Base-by-base conservation (phyloP, 208 protist species). In the Crithidia mellificae region DNA sequence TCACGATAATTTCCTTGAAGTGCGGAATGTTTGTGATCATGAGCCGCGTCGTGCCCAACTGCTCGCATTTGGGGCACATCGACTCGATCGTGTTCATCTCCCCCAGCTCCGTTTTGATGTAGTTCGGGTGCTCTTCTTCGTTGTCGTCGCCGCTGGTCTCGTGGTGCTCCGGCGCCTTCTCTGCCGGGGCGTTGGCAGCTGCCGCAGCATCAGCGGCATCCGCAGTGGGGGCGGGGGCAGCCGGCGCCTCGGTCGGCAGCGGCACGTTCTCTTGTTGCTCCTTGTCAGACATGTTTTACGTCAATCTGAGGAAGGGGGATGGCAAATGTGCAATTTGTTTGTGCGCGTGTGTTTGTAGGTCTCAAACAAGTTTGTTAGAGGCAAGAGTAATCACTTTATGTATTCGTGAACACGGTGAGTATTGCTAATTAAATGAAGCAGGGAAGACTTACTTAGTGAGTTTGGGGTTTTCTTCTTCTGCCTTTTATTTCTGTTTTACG, bases 1-100 rank as follows among this genome's bases (percentile, higher is more conserved):
- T 94, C 36, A 98, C 83, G 63, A 98, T 95, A 25, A 97, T 68
- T 75, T 98, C 82, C 64, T 92, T 92, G 66, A 98, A 98, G 68
- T 95, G 89, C 19, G 94, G 94, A 50, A 98, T 95, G 12, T 80
- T 87, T 19, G 91, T 96, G 58, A 98, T 93, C 83, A 98, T 94
- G 29, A 98, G 74, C 15, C 89, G 81, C 39, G 94, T 98, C 14
- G 75, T 91, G 32, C 94, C 94, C 22, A 81, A 96, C 38, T 89
- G 66, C 17, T 94, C 64, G 71, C 94, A 98, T 34, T 83, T 72
- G 24, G 90, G 85, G 77, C 94, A 98, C 78, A 88, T 84, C 34
- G 90, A 96, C 72, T 94, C 90, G 46, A 97, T 91, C 34, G 80
- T 72, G 68, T 90, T 93, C 82, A 94, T 81, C 74, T 97, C 89